Conservation (phyloP, 2,329 filamentous ascomycete genomes). For the Ceratocystis destructans region DNA sequence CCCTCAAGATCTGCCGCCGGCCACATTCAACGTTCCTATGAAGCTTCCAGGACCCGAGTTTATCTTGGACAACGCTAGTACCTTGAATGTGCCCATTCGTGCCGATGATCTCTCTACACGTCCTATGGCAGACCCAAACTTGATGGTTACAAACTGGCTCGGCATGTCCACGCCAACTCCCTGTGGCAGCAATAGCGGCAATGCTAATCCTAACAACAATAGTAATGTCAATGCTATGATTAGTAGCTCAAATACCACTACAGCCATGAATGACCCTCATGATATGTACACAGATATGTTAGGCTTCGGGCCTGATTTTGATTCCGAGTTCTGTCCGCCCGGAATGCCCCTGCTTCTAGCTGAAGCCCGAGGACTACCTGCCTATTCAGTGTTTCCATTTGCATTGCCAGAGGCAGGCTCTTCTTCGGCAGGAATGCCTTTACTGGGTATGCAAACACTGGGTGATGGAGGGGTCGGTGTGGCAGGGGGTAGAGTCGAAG, state of each 20-base stretch:
- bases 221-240: not conserved
- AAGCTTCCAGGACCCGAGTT: conserved; percentile 7
- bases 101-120: conserved; percentile 1
- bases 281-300: not conserved
- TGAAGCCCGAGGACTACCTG: conserved; percentile 20
- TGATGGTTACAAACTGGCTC: conserved; percentile 1
- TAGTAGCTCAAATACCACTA: not conserved
- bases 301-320: conserved; percentile 12
- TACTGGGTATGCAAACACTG: conserved; percentile 3
- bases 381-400: conserved; percentile 14
- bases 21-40: not conserved
- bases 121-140: not conserved
- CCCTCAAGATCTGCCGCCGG: not conserved
- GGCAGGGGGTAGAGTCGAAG: not conserved
- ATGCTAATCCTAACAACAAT: not conserved
- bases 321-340: conserved; percentile 19
- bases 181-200: not conserved
- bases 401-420: conserved; percentile 1
- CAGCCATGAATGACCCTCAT: not conserved
- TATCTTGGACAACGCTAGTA: conserved; percentile 11
- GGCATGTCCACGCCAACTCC: not conserved
- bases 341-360: conserved; percentile 20
- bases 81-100: conserved; percentile 8
- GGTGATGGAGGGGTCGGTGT: not conserved
- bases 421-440: not conserved